A percentile compares a stretch with the other conserved stretches of the same genome.
Evolutionary conservation across 2,329 filamentous ascomycete genomes (phyloP).

Genomic region (Botrytis pseudocinerea): DNA sequence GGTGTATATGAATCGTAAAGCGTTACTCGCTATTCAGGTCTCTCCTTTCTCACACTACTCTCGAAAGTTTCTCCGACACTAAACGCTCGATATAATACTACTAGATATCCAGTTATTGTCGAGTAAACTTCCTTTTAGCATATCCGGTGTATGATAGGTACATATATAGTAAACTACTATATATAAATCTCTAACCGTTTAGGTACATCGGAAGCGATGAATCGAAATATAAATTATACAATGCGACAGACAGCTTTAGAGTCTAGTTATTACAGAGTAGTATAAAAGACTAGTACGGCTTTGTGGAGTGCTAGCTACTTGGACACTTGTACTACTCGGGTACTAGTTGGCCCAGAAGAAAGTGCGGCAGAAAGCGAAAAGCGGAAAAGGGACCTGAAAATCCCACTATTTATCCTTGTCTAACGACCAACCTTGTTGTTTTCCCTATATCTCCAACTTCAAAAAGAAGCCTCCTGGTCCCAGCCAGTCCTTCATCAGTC

Average conservation of each 20-base stretch:
- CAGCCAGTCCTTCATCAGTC: constrained; percentile 26
- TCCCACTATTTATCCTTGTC: constrained; percentile 6
- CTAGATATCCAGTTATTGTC: neutral
- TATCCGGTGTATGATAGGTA: neutral
- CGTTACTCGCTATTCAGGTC: neutral
- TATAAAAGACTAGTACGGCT: neutral
- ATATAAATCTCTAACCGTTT: neutral
- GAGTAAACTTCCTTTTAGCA: neutral
- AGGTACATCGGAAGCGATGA: neutral
- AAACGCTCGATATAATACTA: neutral
- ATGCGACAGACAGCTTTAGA: neutral
- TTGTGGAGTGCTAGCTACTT: neutral
- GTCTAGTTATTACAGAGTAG: neutral
- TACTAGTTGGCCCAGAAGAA: neutral
- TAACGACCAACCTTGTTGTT: neutral
- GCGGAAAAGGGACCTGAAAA: neutral
- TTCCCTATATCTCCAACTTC: constrained; percentile 23
- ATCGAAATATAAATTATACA: neutral
- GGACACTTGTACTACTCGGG: neutral
- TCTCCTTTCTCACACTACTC: neutral
- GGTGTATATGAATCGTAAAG: neutral
- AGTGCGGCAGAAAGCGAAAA: neutral
- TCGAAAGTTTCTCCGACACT: neutral
- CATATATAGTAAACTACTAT: neutral
- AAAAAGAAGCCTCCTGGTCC: constrained; percentile 18